Base-by-base conservation (phyloP, 306 rosid genomes). In the Dalbergia cultrata region DNA sequence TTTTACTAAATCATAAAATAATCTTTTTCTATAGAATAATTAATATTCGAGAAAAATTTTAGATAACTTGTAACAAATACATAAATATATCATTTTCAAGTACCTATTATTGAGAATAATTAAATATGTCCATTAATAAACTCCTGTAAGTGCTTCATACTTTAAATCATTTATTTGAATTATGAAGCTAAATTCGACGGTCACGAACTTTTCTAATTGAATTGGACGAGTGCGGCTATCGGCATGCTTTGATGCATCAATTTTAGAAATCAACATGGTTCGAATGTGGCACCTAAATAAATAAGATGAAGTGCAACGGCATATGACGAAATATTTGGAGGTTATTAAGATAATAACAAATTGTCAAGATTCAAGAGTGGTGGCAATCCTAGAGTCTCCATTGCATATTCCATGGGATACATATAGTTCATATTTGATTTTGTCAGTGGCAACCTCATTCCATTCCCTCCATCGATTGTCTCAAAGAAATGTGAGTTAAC, bases 381-480 rank as follows among this genome's bases (percentile, higher is more conserved):
- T 13, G 6, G 54, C 6, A 31, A 33, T 62, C 5, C 18, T 45
- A 9, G 18, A 26, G 66, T 11, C 66, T 41, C 17, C 39, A 31
- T 12, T 13, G 35, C 35, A 22, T 59, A 21, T 22, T 59, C 7
- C 6, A 19, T 59, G 37, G 35, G 64, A 18, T 3, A 47, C 2
- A 26, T 26, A 2, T 14, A 5, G 18, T 50, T 9, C 22, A 59
- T 17, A 56, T 64, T 39, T 66, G 26, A 39, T 39, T 66, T 16
- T 37, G 47, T 70, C 61, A 70, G 31, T 9, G 74, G 60, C 60
- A 45, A 66, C 26, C 26, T 50, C 7, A 70, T 31, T 70, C 61
- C 14, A 31, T 11, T 52, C 9, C 17, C 64, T 70, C 34, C 22
- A 31, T 50, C 61, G 26, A 70, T 70, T 50, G n/a, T 31, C 44